Evolutionary conservation across 2,329 filamentous ascomycete genomes (phyloP).

Genomic region (Penicillium glabrum): DNA sequence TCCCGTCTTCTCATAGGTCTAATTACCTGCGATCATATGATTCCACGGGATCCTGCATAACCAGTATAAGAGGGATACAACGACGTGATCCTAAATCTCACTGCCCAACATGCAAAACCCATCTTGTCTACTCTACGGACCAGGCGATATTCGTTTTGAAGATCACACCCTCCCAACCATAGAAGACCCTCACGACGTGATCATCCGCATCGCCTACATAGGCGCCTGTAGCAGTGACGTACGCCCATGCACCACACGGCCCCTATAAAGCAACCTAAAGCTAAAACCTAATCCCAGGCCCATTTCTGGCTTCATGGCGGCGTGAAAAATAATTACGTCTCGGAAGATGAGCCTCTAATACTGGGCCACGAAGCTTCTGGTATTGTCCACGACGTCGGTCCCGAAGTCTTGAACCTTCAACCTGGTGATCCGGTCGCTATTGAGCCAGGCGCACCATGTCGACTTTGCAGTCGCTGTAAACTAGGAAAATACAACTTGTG

Average conservation of each 20-base stretch:
- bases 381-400: conserved; percentile 29
- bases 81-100: neutral
- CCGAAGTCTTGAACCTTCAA: conserved; percentile 25
- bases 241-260: neutral
- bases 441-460: conserved; percentile 39
- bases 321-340: conserved; percentile 29
- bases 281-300: conserved; percentile 21
- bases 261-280: neutral
- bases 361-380: conserved; percentile 40
- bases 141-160: conserved; percentile 39
- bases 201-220: conserved; percentile 46
- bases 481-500: conserved; percentile 45
- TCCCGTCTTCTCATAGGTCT: neutral
- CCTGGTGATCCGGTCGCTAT: conserved; percentile 38
- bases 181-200: conserved; percentile 39
- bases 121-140: conserved; percentile 43
- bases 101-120: conserved; percentile 34
- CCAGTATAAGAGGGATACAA: neutral
- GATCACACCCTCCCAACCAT: conserved; percentile 39
- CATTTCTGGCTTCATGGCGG: conserved; percentile 43
- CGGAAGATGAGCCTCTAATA: conserved; percentile 24
- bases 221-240: conserved; percentile 48
- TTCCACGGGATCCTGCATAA: neutral
- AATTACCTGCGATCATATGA: neutral
- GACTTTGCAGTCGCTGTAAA: conserved; percentile 38